phyloP scores from a whole-genome alignment of 164 flowering plant genomes.

The Stephania yunnanensis region DNA sequence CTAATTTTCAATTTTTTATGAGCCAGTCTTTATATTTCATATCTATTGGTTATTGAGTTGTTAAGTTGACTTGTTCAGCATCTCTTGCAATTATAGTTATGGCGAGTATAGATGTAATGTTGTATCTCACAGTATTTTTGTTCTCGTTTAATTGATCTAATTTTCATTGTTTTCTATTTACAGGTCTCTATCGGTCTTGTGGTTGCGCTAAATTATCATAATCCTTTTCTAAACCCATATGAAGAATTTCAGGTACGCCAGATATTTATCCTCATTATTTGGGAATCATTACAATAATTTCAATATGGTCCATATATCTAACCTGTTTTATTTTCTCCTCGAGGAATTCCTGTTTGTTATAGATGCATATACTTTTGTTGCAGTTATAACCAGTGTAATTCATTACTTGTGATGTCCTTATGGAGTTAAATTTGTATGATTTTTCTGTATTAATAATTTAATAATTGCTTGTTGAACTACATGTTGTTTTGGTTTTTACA shows the following conservation, averaged over 20 bases:
- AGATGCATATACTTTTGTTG: not conserved
- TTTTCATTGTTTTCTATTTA: slow-evolving; percentile 5
- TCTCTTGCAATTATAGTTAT: not conserved
- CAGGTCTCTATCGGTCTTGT: slow-evolving; percentile 93
- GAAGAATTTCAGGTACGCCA: slow-evolving; percentile 78
- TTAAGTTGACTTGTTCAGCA: not conserved
- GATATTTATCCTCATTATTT: not conserved
- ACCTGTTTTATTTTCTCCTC: not conserved
- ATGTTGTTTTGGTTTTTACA: not conserved
- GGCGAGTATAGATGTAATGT: not conserved
- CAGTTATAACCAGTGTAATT: not conserved
- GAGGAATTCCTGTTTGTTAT: not conserved
- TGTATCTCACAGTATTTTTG: not conserved
- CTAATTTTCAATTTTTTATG: not conserved
- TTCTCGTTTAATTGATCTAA: not conserved
- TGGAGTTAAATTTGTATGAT: not conserved
- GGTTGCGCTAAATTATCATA: slow-evolving; percentile 82
- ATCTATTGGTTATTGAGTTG: not conserved
- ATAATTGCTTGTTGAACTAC: no score
- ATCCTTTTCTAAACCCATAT: slow-evolving; percentile 85
- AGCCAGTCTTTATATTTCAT: not conserved
- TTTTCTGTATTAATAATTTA: no score
- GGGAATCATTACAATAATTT: not conserved
- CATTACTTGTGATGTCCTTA: not conserved
- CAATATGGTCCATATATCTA: not conserved